Percentiles rank a stretch among this genome's conserved stretches.
These are phyloP conservation scores for Triticum turgidum DNA, from an alignment of 176 grass and related monocot species.

Conservation along the genomic window DNA sequence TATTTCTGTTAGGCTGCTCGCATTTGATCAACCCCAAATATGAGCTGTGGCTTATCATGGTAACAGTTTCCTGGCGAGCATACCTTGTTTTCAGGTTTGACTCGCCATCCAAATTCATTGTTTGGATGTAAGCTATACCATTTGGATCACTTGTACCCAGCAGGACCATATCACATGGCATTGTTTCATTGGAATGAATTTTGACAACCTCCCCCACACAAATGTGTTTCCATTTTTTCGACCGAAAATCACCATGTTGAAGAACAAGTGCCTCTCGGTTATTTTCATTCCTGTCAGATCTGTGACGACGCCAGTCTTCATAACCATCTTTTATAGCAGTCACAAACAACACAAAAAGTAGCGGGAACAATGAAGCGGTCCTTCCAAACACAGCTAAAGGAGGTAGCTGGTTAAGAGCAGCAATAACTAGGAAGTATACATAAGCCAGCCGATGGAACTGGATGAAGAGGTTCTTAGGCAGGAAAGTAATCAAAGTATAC, in stretches of 20 bases:
- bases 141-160: constrained; percentile 89
- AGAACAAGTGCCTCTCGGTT: constrained; percentile 88
- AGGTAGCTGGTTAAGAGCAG: constrained; percentile 97
- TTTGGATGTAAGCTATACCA: constrained; percentile 99
- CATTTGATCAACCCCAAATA: constrained; percentile 85
- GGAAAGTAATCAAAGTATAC: constrained; percentile 93
- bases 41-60: constrained; percentile 50
- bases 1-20: constrained; percentile 97
- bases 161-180: constrained; percentile 98
- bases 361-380: constrained; percentile 93
- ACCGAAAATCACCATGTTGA: constrained; percentile 74
- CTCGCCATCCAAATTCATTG: constrained; percentile 99
- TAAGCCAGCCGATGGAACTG: constrained; percentile 97
- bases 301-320: constrained; percentile 95
- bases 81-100: constrained; percentile 99
- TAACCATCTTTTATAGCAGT: constrained; percentile 99
- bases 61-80: constrained; percentile 84
- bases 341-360: constrained; percentile 93
- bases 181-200: constrained; percentile 81
- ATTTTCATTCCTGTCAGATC: constrained; percentile 96
- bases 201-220: constrained; percentile 92
- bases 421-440: constrained; percentile 97
- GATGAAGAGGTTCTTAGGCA: constrained; percentile 99
- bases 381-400: constrained; percentile 98
- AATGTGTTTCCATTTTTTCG: constrained; percentile 97